These are phyloP conservation scores for Byssochlamys sp. DNA, from an alignment of 2,329 filamentous ascomycete genomes.

Conservation along the genomic window DNA sequence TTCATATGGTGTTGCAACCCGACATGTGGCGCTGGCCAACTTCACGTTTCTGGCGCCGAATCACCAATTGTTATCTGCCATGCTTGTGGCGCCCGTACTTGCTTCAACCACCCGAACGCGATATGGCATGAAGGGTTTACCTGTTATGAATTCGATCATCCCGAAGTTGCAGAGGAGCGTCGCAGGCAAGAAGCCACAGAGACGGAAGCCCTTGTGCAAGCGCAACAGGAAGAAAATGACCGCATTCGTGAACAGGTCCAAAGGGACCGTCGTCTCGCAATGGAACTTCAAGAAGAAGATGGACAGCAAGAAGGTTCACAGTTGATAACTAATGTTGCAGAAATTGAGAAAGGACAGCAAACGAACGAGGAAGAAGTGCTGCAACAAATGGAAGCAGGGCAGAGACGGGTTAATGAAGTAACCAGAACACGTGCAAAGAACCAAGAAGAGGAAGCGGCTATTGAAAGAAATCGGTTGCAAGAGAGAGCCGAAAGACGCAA, in stretches of 20 bases:
- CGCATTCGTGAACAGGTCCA: not conserved
- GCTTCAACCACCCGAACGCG: not conserved
- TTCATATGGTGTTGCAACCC: not conserved
- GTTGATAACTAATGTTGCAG: not conserved
- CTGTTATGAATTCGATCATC: not conserved
- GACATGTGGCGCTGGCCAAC: not conserved
- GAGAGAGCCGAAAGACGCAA: not conserved
- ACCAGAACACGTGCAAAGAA: not conserved
- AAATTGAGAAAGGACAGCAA: not conserved
- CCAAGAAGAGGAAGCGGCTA: not conserved
- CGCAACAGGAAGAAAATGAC: not conserved
- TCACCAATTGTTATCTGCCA: not conserved
- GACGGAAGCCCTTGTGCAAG: not conserved
- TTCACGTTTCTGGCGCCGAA: not conserved
- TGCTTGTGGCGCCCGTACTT: not conserved
- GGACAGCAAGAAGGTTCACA: not conserved
- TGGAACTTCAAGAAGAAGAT: not conserved
- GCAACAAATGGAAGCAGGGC: not conserved
- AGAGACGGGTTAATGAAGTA: not conserved
- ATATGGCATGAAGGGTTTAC: not conserved
- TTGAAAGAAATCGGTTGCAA: not conserved
- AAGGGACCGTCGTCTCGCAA: not conserved
- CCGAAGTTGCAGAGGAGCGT: not conserved
- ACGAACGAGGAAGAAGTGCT: not conserved
- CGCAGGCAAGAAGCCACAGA: not conserved